phyloP scores from a whole-genome alignment of 2,329 filamentous ascomycete species.

The Fusarium algeriense region DNA sequence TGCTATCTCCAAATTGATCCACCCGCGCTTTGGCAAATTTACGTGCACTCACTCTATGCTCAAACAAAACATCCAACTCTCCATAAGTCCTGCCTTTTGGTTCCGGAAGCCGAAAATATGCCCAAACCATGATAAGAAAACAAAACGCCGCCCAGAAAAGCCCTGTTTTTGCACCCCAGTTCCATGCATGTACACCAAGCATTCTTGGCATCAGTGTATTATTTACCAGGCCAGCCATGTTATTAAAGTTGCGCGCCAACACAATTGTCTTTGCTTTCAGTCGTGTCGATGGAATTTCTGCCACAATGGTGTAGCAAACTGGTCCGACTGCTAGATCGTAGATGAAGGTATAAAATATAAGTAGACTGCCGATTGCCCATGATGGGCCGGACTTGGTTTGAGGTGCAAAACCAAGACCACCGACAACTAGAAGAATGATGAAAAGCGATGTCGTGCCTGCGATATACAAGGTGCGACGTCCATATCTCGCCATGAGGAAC shows the following conservation, averaged over 20 bases:
- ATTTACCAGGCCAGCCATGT: conserved; percentile 60
- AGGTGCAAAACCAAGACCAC: conserved; percentile 65
- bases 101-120: conserved; percentile 66
- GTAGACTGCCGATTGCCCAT: conserved; percentile 61
- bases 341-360: conserved; percentile 58
- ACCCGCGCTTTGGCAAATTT: conserved; percentile 51
- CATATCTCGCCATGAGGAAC: conserved; percentile 57
- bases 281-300: conserved; percentile 60
- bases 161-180: conserved; percentile 62
- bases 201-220: conserved; percentile 61
- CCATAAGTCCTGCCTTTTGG: conserved; percentile 64
- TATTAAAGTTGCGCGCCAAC: conserved; percentile 61
- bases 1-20: conserved; percentile 36
- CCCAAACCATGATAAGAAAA: conserved; percentile 61
- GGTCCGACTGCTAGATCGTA: conserved; percentile 55
- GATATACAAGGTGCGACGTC: conserved; percentile 60
- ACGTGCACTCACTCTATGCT: conserved; percentile 56
- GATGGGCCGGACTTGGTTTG: conserved; percentile 55
- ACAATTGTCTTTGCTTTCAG: conserved; percentile 61
- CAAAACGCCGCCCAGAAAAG: conserved; percentile 57
- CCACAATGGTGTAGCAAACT: conserved; percentile 87
- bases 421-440: conserved; percentile 56
- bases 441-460: conserved; percentile 62
- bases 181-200: conserved; percentile 58
- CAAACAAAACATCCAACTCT: conserved; percentile 69